Conservation (phyloP, 2,329 filamentous ascomycete species). For the Raffaelea deltoideospora region DNA sequence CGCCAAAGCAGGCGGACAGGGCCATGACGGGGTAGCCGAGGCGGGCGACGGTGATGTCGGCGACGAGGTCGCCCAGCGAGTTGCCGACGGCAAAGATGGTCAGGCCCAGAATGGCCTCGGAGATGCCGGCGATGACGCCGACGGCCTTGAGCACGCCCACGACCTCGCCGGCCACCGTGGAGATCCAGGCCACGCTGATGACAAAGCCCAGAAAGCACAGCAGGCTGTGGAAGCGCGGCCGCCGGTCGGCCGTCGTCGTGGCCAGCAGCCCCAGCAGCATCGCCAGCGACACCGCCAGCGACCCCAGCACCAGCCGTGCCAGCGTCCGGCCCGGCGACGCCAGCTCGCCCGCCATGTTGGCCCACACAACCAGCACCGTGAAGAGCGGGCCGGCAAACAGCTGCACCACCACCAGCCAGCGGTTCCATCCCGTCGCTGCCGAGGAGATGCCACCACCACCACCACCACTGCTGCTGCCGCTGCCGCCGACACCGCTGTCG, state of each 20-base stretch:
- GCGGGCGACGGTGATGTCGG: constrained; percentile 84
- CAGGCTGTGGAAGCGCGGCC: constrained; percentile 59
- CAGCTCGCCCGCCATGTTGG: constrained; percentile 39
- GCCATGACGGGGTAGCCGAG: constrained; percentile 97
- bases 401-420: constrained; percentile 78
- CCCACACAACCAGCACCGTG: constrained; percentile 61
- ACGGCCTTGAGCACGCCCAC: constrained; percentile 88
- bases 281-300: constrained; percentile 53
- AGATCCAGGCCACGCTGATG: constrained; percentile 92
- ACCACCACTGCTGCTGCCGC: not conserved
- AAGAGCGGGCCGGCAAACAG: constrained; percentile 80
- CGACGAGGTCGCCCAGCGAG: constrained; percentile 83
- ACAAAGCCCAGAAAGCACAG: constrained; percentile 82
- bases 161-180: constrained; percentile 86
- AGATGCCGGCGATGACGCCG: constrained; percentile 83
- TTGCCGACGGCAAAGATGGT: constrained; percentile 97
- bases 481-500: constrained; percentile 11
- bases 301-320: constrained; percentile 41
- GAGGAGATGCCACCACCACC: constrained; percentile 11
- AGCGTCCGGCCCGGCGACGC: constrained; percentile 36
- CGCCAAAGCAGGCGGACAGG: constrained; percentile 85
- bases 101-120: constrained; percentile 83
- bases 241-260: constrained; percentile 51
- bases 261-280: constrained; percentile 51
- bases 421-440: constrained; percentile 54